Evolutionary conservation across 208 protist genomes (phyloP), one percentile per base, ranked within the genome.

Genomic region (Tritrichomonas foetus): DNA sequence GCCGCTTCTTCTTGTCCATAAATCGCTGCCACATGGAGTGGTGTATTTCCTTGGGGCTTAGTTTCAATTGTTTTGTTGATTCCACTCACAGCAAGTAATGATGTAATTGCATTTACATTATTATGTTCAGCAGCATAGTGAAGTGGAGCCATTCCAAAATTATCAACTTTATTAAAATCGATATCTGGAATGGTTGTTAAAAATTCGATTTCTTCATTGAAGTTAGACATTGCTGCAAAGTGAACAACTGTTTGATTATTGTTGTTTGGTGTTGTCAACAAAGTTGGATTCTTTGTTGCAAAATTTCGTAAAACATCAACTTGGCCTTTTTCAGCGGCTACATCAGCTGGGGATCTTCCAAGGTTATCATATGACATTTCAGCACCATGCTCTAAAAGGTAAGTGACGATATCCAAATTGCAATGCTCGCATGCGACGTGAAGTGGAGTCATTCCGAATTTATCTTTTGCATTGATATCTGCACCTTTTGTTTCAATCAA

Each of bases 371-470:
- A 27, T 55, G 27, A 27, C 27, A 53, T 47, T 33, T 89, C 41
- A 8, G 78, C 78, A n/a, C 30, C 30, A 16, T 89, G 9, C 9
- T 89, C 25, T 57, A 89, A 0, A 41, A 89, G 39, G 44, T 89
- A 89, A 39, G 30, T 39, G 0, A 49, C 20, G 44, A 49, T 47
- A n/a, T 89, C 78, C 11, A 49, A 39, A 30, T 44, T 9, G 2
- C 47, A 0, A 39, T 57, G 25, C 41, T 53, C 41, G n/a, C 78
- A 89, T n/a, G 78, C 78, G 39, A 89, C 47, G 30, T 89, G 78
- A 8, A 89, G 47, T 57, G 78, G 41, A 89, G 78, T 89, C 78
- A 89, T 89, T 33, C 78, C 78, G 27, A 53, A 89, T 44, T 89
- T 89, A 36, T 89, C 78, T 39, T 16, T 5, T 16, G 47, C 41